phyloP scores from a whole-genome alignment of 73 alveolate species.

The Paramecium octaurelia region DNA sequence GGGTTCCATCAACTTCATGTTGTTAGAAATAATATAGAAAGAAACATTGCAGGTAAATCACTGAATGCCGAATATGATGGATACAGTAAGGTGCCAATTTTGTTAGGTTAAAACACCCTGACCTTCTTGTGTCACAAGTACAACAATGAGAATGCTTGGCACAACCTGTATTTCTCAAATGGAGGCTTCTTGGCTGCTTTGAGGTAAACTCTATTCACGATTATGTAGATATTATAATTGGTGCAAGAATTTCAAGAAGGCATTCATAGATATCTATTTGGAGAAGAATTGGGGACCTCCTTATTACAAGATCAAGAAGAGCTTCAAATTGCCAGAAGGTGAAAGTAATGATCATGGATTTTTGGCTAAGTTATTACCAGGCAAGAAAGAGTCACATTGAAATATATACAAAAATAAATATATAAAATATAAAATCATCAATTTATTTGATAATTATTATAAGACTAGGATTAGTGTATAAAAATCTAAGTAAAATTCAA shows the following conservation, averaged over 20 bases:
- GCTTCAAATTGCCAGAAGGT: slow-evolving; percentile 19
- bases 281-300: slow-evolving; percentile 57
- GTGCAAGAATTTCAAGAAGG: slow-evolving; percentile 51
- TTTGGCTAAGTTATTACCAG: background rate
- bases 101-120: slow-evolving; percentile 40
- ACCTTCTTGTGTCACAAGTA: slow-evolving; percentile 47
- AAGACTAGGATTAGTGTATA: background rate
- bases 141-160: slow-evolving; percentile 47
- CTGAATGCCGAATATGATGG: slow-evolving; percentile 58
- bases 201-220: background rate
- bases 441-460: background rate
- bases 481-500: background rate
- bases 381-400: slow-evolving; percentile 25
- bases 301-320: slow-evolving; percentile 29
- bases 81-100: slow-evolving; percentile 55
- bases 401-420: background rate
- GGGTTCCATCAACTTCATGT: slow-evolving; percentile 57
- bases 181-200: slow-evolving; percentile 50
- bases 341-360: background rate
- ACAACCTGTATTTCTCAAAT: slow-evolving; percentile 33
- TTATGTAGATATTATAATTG: slow-evolving; percentile 39
- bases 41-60: slow-evolving; percentile 42
- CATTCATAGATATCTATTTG: slow-evolving; percentile 17
- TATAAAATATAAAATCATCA: background rate
- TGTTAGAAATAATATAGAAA: slow-evolving; percentile 53